These are phyloP conservation scores for Phytophthora pinifolia DNA, from an alignment of 352 stramenopile genomes.

Conservation along the genomic window DNA sequence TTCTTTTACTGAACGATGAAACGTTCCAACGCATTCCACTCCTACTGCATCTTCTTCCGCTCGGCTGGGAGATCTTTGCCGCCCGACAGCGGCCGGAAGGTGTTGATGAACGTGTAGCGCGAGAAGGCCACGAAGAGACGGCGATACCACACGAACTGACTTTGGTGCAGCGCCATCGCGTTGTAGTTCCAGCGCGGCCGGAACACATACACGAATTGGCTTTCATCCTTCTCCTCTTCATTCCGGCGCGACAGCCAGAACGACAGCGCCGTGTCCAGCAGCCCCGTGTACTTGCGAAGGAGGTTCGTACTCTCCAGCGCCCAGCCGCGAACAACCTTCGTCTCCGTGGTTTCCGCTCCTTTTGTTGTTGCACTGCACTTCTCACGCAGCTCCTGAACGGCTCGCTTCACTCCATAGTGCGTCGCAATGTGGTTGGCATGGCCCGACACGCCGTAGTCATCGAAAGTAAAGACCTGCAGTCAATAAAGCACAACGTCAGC, in stretches of 20 bases:
- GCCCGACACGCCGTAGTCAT: conserved; percentile 91
- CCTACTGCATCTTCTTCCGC: conserved; percentile 39
- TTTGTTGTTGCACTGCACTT: conserved; percentile 27
- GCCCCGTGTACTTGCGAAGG: conserved; percentile 87
- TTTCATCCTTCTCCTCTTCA: conserved; percentile 12
- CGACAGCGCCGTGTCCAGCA: conserved; percentile 69
- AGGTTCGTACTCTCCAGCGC: conserved; percentile 74
- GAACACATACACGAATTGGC: conserved; percentile 62
- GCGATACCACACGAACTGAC: conserved; percentile 97
- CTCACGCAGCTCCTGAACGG: conserved; percentile 44
- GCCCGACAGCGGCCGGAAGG: conserved; percentile 48
- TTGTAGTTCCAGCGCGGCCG: conserved; percentile 82
- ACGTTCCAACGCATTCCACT: background rate
- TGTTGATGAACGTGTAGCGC: conserved; percentile 95
- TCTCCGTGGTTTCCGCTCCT: conserved; percentile 1
- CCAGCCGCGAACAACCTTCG: conserved; percentile 48
- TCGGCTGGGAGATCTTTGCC: conserved; percentile 24
- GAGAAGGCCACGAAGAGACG: conserved; percentile 96
- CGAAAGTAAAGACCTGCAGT: conserved; percentile 95
- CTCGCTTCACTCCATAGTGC: conserved; percentile 55
- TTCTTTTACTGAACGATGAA: background rate
- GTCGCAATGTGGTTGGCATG: conserved; percentile 93
- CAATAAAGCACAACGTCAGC: too few relatives aligned
- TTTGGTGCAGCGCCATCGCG: conserved; percentile 91
- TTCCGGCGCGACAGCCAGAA: conserved; percentile 30